Percentiles rank a stretch among this genome's conserved stretches.
Conservation (phyloP, 2,329 filamentous ascomycete species). For the Camillea tinctor region DNA sequence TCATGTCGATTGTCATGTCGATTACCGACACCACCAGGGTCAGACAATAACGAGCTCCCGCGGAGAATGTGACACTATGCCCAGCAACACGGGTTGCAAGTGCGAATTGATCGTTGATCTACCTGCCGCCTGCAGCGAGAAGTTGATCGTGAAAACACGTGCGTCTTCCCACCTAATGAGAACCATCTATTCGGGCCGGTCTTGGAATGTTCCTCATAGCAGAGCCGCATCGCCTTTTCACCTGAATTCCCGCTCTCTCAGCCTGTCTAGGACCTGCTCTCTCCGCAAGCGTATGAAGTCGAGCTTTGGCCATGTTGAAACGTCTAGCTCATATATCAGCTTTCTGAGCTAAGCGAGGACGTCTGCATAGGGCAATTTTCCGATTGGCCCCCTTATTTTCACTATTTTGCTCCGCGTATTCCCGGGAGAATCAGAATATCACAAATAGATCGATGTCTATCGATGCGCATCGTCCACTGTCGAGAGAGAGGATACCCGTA, state of each 20-base stretch:
- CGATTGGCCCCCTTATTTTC: constrained; percentile 48
- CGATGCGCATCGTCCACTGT: not conserved
- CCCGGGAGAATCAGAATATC: constrained; percentile 36
- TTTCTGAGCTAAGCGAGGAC: constrained; percentile 39
- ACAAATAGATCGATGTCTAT: constrained; percentile 14
- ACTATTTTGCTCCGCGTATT: constrained; percentile 44
- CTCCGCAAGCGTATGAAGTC: constrained; percentile 49
- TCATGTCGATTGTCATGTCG: constrained; percentile 69
- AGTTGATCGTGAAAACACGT: constrained; percentile 46
- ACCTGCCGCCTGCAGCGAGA: constrained; percentile 38
- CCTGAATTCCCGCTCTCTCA: constrained; percentile 54
- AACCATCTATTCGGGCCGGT: constrained; percentile 71
- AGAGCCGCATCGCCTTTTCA: constrained; percentile 73
- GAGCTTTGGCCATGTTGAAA: constrained; percentile 67
- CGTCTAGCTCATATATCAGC: constrained; percentile 64
- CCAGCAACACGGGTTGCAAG: constrained; percentile 53
- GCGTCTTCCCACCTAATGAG: constrained; percentile 90
- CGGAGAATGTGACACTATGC: constrained; percentile 16
- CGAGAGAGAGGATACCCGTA: not conserved
- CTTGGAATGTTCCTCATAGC: constrained; percentile 62
- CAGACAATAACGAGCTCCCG: not conserved
- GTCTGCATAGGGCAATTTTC: constrained; percentile 44
- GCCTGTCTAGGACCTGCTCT: constrained; percentile 56
- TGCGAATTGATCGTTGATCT: constrained; percentile 81
- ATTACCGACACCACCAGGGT: constrained; percentile 32